A percentile compares a stretch with the other conserved stretches of the same genome.
Evolutionary conservation across 116 monocot species (phyloP).

Genomic region (Posidonia oceanica): DNA sequence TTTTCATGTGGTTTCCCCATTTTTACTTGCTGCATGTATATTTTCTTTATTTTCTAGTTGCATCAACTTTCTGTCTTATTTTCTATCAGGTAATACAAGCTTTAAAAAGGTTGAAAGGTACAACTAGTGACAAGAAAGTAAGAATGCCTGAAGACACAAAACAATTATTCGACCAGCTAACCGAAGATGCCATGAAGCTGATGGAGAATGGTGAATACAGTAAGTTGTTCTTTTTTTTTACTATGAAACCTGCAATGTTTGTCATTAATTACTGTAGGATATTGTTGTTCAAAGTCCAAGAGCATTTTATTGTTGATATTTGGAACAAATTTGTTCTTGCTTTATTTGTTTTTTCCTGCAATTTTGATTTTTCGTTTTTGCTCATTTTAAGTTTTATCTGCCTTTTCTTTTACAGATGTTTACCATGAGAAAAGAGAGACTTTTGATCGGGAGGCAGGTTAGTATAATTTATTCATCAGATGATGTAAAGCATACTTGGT

Average conservation of each 20-base stretch:
- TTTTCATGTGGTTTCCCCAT: neutral
- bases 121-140: conserved; percentile 35
- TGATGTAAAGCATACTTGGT: neutral
- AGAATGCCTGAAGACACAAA: conserved; percentile 86
- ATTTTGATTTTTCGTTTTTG: neutral
- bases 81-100: conserved; percentile 73
- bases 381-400: neutral
- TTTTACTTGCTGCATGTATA: neutral
- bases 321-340: neutral
- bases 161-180: conserved; percentile 78
- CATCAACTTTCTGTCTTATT: too few species aligned
- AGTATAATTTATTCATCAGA: conserved; percentile 8
- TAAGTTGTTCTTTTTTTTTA: conserved; percentile 20
- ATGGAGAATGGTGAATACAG: conserved; percentile 99
- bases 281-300: too few species aligned
- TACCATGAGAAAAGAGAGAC: conserved; percentile 78
- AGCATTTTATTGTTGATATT: neutral
- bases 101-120: conserved; percentile 78
- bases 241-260: neutral
- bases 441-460: conserved; percentile 93
- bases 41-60: neutral
- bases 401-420: conserved; percentile 58
- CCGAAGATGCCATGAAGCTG: conserved; percentile 94
- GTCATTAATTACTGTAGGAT: too few species aligned
- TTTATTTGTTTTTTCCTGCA: neutral